A percentile compares a stretch with the other conserved stretches of the same genome.
Conservation (phyloP, 805 yeast species). For the Teunomyces pallodes region DNA sequence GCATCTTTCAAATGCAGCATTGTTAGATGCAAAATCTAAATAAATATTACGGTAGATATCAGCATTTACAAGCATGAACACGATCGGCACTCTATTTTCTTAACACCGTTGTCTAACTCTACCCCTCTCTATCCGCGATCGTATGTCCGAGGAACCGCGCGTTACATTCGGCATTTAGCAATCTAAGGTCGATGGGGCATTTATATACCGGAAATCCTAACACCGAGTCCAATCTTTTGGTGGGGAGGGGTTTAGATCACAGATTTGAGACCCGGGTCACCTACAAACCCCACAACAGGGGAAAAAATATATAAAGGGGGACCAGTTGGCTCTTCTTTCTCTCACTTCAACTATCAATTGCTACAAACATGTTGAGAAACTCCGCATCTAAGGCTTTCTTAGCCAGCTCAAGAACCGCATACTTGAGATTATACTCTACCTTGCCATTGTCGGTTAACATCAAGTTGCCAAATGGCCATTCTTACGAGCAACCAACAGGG, state of each 20-base stretch:
- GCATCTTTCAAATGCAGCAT: neutral
- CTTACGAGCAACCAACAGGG: slow-evolving; percentile 81
- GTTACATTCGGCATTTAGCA: neutral
- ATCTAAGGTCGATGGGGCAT: neutral
- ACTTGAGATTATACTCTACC: slow-evolving; percentile 23
- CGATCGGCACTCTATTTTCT: neutral
- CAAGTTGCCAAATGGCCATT: slow-evolving; percentile 68
- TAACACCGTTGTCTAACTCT: neutral
- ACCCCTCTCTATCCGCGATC: neutral
- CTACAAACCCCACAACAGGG: neutral
- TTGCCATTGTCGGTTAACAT: slow-evolving; percentile 43
- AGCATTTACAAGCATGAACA: neutral
- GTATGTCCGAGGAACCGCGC: neutral
- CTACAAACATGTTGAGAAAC: neutral
- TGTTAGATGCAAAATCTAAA: neutral
- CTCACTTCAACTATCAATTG: neutral
- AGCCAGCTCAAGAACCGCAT: slow-evolving; percentile 2
- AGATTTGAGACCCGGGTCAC: neutral
- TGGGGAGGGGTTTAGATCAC: neutral
- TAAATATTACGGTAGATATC: neutral
- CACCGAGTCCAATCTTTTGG: neutral
- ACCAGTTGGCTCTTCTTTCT: neutral
- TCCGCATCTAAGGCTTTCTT: neutral
- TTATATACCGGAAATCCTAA: neutral
- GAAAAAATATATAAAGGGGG: neutral